phyloP scores from a whole-genome alignment of 2,329 filamentous ascomycete species.

The Sarocladium strictum region DNA sequence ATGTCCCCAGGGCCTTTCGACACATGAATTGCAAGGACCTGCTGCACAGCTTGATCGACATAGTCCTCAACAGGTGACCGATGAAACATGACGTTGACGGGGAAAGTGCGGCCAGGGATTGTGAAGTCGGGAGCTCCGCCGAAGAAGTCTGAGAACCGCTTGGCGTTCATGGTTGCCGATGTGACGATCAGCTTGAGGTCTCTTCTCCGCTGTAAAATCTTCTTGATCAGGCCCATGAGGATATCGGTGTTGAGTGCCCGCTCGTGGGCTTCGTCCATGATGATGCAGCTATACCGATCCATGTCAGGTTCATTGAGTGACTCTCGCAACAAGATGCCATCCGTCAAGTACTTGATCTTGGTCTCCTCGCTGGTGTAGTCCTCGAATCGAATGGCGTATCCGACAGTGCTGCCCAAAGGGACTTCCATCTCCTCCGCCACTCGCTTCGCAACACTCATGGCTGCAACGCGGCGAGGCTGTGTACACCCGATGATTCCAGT shows the following conservation, averaged over 20 bases:
- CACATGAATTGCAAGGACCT: constrained; percentile 91
- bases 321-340: constrained; percentile 89
- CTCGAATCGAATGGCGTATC: constrained; percentile 97
- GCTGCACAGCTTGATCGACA: constrained; percentile 93
- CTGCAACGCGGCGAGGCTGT: constrained; percentile 90
- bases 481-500: constrained; percentile 92
- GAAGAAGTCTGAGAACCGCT: constrained; percentile 92
- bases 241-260: constrained; percentile 95
- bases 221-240: constrained; percentile 95
- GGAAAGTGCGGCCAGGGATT: constrained; percentile 93
- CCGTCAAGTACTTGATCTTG: constrained; percentile 98
- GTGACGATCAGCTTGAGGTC: constrained; percentile 97
- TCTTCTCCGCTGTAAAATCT: constrained; percentile 80
- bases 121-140: constrained; percentile 94
- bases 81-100: constrained; percentile 93
- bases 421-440: constrained; percentile 99
- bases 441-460: constrained; percentile 98
- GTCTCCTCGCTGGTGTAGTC: constrained; percentile 97
- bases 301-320: constrained; percentile 88
- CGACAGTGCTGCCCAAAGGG: constrained; percentile 77
- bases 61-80: constrained; percentile 95
- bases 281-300: constrained; percentile 95
- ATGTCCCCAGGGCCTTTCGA: constrained; percentile 92
- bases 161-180: constrained; percentile 97
- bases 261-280: constrained; percentile 99